phyloP scores from a whole-genome alignment of 1,284 basidiomycete genomes.

The Tilletiopsis washingtonensis region DNA sequence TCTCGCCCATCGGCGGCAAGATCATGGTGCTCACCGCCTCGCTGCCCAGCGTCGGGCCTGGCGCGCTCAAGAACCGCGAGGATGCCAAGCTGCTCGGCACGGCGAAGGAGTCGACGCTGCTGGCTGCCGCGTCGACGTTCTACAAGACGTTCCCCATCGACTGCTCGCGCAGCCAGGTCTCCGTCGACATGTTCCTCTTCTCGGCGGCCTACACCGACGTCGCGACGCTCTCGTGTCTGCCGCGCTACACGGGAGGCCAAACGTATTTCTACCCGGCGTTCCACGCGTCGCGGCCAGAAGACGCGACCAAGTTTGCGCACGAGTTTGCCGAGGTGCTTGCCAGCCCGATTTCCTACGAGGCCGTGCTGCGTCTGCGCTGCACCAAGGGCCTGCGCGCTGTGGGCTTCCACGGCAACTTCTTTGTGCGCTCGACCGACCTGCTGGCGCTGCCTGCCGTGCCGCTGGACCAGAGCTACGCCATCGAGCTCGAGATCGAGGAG shows the following conservation, averaged over 20 bases:
- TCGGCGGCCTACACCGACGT: conserved; percentile 89
- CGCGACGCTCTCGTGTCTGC: conserved; percentile 80
- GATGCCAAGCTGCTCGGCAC: conserved; percentile 95
- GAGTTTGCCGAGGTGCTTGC: conserved; percentile 90
- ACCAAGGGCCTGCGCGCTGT: conserved; percentile 78
- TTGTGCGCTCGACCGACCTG: conserved; percentile 93
- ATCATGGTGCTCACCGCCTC: conserved; percentile 82
- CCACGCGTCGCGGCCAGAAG: conserved; percentile 86
- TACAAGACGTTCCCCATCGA: conserved; percentile 99
- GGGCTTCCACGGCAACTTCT: conserved; percentile 99
- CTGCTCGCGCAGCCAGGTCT: conserved; percentile 91
- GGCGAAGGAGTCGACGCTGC: conserved; percentile 59
- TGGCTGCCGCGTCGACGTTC: conserved; percentile 65
- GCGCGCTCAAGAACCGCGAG: conserved; percentile 88
- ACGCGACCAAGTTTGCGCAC: conserved; percentile 94
- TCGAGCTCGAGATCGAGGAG: conserved; percentile 96
- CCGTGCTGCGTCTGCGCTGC: conserved; percentile 93
- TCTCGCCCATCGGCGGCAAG: conserved; percentile 89
- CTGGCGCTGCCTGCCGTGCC: conserved; percentile 94
- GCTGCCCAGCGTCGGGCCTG: conserved; percentile 79
- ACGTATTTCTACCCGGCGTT: conserved; percentile 98
- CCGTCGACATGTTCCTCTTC: conserved; percentile 99
- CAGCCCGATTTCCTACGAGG: conserved; percentile 91
- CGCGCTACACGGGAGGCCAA: conserved; percentile 94
- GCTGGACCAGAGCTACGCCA: conserved; percentile 90